A percentile compares a stretch with the other conserved stretches of the same genome.
These are phyloP conservation scores for peach (Prunus persica) DNA, from an alignment of 306 rosid genomes.

Conservation along the genomic window DNA sequence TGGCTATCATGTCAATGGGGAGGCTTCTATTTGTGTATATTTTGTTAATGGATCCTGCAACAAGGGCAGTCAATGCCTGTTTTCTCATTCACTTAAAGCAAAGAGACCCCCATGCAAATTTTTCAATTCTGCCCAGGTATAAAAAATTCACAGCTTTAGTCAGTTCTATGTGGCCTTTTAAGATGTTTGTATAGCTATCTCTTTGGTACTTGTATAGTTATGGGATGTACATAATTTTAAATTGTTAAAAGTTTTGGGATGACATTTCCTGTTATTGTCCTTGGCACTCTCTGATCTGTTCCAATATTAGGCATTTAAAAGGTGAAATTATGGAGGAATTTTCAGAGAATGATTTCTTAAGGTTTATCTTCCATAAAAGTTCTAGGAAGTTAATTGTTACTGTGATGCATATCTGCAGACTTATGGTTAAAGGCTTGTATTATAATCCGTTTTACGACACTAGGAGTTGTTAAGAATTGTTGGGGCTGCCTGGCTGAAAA, in stretches of 20 bases:
- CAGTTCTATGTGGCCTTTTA: neutral
- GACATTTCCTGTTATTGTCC: neutral
- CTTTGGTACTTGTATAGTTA: neutral
- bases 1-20: slow-evolving; percentile 25
- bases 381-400: neutral
- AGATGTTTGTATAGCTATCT: neutral
- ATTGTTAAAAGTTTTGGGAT: neutral
- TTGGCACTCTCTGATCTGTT: slow-evolving; percentile 10
- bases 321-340: neutral
- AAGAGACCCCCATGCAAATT: slow-evolving; percentile 65
- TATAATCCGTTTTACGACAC: neutral
- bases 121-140: slow-evolving; percentile 73
- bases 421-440: neutral
- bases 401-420: neutral
- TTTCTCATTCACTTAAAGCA: slow-evolving; percentile 64
- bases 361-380: neutral
- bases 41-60: slow-evolving; percentile 56
- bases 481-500: no score
- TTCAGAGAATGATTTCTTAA: neutral
- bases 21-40: slow-evolving; percentile 51
- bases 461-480: neutral
- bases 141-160: neutral
- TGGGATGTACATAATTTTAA: neutral
- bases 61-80: slow-evolving; percentile 58
- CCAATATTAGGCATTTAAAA: neutral